Base-by-base conservation (phyloP, 75 land plant genomes). In the Pseudotsuga menziesii region DNA sequence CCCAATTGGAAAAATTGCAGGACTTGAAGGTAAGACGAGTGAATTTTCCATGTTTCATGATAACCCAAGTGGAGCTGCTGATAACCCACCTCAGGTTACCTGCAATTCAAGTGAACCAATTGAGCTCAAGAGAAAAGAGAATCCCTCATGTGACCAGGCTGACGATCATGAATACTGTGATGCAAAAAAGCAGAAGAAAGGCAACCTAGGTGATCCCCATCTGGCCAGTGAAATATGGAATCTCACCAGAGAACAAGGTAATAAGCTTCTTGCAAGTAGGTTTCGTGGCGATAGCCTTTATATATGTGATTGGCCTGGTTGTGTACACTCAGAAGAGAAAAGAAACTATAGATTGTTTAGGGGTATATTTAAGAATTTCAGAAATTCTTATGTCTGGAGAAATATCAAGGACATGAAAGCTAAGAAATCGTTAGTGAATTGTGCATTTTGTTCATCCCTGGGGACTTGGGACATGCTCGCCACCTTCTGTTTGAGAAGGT, bases 231-330 rank as follows among this genome's bases (percentile, higher is more conserved):
- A 88, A 12, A 74, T 48, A 0, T 86, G 92, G 91, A 87, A 80
- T 72, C 81, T 94, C 58, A 79, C 91, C 76, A 83, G 98, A 17
- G 98, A 94, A 76, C 98, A 90, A 73, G 98, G 98, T 20, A 90
- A 83, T 77, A 94, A 94, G 83, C 87, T 94, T 56, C 84, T 94
- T 29, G 91, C 89, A 55, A 90, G 91, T 48, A 82, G 91, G n/a
- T 94, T 94, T 78, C 73, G 93, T 16, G 91, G 85, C 13, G 98
- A 94, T 57, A 83, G 83, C 75, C 77, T 94, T 13, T 94, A 93
- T 85, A 88, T 94, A 20, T 94, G 93, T 66, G 91, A 92, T 76
- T 94, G 93, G 93, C 98, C 98, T 8, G 98, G 98, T 3, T 94
- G 98, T 74, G 58, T 87, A 26, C 98, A 94, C 59, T 61, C 72